Conservation (phyloP, 2,329 filamentous ascomycete genomes). For the Talaromyces sp. region DNA sequence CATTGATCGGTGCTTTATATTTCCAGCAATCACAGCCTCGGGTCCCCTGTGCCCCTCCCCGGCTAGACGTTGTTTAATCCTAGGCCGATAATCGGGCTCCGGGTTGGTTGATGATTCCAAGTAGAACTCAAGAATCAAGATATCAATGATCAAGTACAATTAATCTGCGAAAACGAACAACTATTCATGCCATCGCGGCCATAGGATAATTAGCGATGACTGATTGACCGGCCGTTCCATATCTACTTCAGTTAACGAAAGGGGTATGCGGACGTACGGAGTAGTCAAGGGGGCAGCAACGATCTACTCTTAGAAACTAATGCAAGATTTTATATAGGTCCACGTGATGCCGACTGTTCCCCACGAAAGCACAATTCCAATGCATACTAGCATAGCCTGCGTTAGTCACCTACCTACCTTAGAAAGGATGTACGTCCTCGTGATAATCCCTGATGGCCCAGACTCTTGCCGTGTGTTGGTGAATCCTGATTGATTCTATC, state of each 20-base stretch:
- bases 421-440: not conserved
- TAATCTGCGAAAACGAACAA: too few species aligned
- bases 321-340: not conserved
- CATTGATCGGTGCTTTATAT: not conserved
- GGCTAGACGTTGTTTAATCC: not conserved
- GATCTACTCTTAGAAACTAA: not conserved
- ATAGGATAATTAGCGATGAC: too few species aligned
- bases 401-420: not conserved
- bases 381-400: not conserved
- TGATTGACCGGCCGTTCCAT: too few species aligned
- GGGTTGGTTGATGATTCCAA: too few species aligned
- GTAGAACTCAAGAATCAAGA: not conserved
- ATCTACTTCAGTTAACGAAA: too few species aligned
- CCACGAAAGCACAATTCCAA: not conserved
- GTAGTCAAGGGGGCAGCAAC: not conserved
- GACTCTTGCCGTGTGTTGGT: not conserved
- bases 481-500: not conserved
- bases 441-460: not conserved
- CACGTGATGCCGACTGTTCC: not conserved
- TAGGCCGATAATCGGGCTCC: not conserved
- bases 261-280: too few species aligned
- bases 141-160: not conserved
- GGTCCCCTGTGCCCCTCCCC: conserved; percentile 6
- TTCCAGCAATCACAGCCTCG: conserved; percentile 16
- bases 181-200: too few species aligned